Evolutionary conservation across 2,329 filamentous ascomycete genomes (phyloP), one percentile per base, ranked within the genome.

Genomic region (Simplicillium sp.): DNA sequence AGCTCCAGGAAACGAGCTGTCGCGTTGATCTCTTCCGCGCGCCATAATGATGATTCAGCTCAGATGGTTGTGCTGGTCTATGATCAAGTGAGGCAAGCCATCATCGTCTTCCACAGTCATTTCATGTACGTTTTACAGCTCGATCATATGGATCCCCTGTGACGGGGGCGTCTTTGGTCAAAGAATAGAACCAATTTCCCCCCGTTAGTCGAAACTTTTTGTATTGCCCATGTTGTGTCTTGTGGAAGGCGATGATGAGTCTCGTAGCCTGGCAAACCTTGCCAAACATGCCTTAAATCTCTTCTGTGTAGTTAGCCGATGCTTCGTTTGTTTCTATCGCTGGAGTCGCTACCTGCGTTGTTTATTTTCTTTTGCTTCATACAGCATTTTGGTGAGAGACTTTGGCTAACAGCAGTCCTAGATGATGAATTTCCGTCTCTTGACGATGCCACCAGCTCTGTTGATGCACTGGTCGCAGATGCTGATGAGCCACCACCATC

Each of bases 31-130:
- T 25, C 20, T 25, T 25, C 20, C 20, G 20, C 20, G 9, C 20
- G 20, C 20, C 20, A 25, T 25, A 9, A 25, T 25, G 20, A 25
- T 25, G 20, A 25, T 25, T 25, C 20, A 6, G 20, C 20, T 25
- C 20, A 25, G 20, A 25, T 25, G 20, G 20, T 25, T 25, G 20
- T 25, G 20, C 20, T 25, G 20, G 20, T 25, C 20, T 25, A 25
- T 25, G 20, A 59, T 65, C 61, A 70, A 64, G 65, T 68, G 71
- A 76, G 74, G 74, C 75, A 77, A 73, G 75, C 75, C 73, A 78
- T 78, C 76, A 77, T 80, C 77, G 75, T 80, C 77, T 78, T 81
- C 75, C 70, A 72, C 67, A 64, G 59, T 53, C 54, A 55, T 64
- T 63, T 66, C 62, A 77, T 82, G 78, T 82, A 82, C 70, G 76